Base-by-base conservation (phyloP, 2,329 filamentous ascomycete genomes). In the Fusarium multiceps region DNA sequence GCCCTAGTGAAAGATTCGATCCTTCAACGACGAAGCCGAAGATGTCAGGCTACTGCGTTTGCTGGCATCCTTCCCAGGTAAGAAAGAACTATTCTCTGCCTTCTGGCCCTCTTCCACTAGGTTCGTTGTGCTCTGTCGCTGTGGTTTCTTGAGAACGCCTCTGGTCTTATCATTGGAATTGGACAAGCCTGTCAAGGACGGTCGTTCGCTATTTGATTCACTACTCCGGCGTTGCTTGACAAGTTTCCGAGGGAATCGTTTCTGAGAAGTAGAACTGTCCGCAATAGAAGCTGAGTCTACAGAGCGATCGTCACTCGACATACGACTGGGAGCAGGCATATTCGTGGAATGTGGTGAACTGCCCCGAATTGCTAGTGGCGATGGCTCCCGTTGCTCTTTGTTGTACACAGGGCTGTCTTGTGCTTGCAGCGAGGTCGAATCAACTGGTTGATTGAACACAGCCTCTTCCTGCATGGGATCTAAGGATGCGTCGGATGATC, bases 161-260 rank as follows among this genome's bases (percentile, higher is more conserved):
- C 78, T 79, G 2, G 64, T 30, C 49, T 64, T 69, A 12, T 75
- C 70, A 32, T 55, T 63, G n/a, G 63, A 42, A 28, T 34, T 34
- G 34, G 34, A 37, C 34, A 60, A 28, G 40, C 55, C 42, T 20
- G 53, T 30, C 20, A 72, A 42, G 13, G 53, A 55, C 20, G 71
- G 49, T 57, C 75, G 80, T 54, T 82, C 81, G 21, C 70, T 56
- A 30, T 68, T 73, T 13, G 69, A 71, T 32, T 82, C 81, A 70
- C 77, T 82, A 62, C 72, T 80, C 27, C 75, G 78, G 27, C 81
- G 79, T 54, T 68, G 77, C 74, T 85, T 85, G 21, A 77, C 80
- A 34, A 84, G 74, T 69, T 84, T 84, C 54, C 78, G 80, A 37
- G 78, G 80, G 48, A 77, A 76, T n/a, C 80, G 76, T 63, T 79